Evolutionary conservation across 768 basidiomycete genomes (phyloP).

Genomic region (Saitozyma sp.): DNA sequence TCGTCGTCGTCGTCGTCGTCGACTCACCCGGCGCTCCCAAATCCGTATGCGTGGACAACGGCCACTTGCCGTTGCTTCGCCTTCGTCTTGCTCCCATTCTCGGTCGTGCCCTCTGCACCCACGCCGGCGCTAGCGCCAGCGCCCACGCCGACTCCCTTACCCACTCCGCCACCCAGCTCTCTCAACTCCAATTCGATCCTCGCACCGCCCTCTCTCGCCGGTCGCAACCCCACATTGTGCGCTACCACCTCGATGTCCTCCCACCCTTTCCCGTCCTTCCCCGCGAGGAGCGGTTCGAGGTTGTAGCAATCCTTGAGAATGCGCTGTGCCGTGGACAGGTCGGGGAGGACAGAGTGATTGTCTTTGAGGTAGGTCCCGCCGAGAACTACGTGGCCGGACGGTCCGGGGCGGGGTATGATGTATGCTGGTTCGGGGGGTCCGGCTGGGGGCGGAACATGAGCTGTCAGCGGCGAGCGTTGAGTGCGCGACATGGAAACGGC

Average conservation of each 20-base stretch:
- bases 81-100: slow-evolving; percentile 15
- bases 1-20: not conserved
- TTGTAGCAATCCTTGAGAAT: slow-evolving; percentile 56
- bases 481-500: no score
- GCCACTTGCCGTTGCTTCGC: slow-evolving; percentile 20
- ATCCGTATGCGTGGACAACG: slow-evolving; percentile 64
- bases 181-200: slow-evolving; percentile 60
- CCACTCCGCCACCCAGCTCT: slow-evolving; percentile 22
- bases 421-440: slow-evolving; percentile 53
- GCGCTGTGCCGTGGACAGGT: slow-evolving; percentile 54
- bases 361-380: slow-evolving; percentile 61
- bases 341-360: slow-evolving; percentile 60
- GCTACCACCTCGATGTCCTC: slow-evolving; percentile 56
- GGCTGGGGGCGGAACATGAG: not conserved
- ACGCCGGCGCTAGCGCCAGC: slow-evolving; percentile 9
- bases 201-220: slow-evolving; percentile 61
- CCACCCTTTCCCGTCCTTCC: slow-evolving; percentile 52
- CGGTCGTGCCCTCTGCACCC: slow-evolving; percentile 7
- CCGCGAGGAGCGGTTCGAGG: slow-evolving; percentile 55
- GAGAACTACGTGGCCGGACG: slow-evolving; percentile 56
- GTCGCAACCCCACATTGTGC: slow-evolving; percentile 65
- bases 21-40: slow-evolving; percentile 52
- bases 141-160: slow-evolving; percentile 1
- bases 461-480: not conserved
- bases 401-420: slow-evolving; percentile 64